Percentiles rank a stretch among this genome's conserved stretches.
These are phyloP conservation scores for Mangifera indica DNA, from an alignment of 345 rosid genomes.

Conservation along the genomic window DNA sequence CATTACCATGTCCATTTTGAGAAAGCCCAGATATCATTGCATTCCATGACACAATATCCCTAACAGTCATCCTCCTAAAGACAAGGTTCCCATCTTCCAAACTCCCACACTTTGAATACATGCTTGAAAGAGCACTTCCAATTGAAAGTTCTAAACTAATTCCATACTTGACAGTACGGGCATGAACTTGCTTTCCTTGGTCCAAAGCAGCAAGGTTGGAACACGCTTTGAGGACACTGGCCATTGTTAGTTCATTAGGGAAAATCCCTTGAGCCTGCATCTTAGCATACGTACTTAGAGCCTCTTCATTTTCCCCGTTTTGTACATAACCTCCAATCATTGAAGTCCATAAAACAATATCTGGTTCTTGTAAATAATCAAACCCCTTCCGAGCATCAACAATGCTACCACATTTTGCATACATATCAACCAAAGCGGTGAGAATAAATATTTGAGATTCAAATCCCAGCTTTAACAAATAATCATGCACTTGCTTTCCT, in stretches of 20 bases:
- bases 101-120: constrained; percentile 56
- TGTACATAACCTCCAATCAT: constrained; percentile 57
- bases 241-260: constrained; percentile 67
- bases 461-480: constrained; percentile 60
- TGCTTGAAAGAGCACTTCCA: constrained; percentile 51
- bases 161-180: constrained; percentile 51
- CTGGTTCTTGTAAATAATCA: constrained; percentile 42
- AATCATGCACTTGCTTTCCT: constrained; percentile 73
- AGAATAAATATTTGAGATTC: constrained; percentile 55
- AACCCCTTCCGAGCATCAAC: constrained; percentile 61
- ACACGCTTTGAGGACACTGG: constrained; percentile 66
- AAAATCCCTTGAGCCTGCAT: constrained; percentile 58
- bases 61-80: constrained; percentile 50
- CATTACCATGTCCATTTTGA: constrained; percentile 43
- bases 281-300: constrained; percentile 48
- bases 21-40: constrained; percentile 58
- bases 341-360: constrained; percentile 81
- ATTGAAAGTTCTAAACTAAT: constrained; percentile 43
- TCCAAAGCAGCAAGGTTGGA: constrained; percentile 47
- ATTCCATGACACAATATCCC: constrained; percentile 57
- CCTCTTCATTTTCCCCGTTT: constrained; percentile 52
- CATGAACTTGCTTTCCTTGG: constrained; percentile 75
- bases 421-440: constrained; percentile 76
- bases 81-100: constrained; percentile 48
- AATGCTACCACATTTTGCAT: constrained; percentile 54